These are phyloP conservation scores for Fusarium camptoceras DNA, from an alignment of 2,329 filamentous ascomycete species.

Conservation along the genomic window DNA sequence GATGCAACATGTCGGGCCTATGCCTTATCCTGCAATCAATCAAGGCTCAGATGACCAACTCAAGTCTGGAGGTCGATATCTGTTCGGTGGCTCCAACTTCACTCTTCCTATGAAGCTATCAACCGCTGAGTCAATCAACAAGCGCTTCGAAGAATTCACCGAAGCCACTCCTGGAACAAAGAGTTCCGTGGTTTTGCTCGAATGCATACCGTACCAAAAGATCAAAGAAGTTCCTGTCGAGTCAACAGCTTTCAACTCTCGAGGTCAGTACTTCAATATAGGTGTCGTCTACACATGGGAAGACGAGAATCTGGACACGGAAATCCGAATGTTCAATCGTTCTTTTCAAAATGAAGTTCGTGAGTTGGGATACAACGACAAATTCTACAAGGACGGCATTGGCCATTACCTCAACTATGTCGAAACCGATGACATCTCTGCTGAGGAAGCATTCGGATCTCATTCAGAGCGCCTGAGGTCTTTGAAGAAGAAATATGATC, in stretches of 20 bases:
- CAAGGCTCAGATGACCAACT: conserved; percentile 52
- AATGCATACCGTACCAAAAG: conserved; percentile 34
- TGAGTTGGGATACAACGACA: conserved; percentile 40
- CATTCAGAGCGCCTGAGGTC: conserved; percentile 32
- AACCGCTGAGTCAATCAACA: conserved; percentile 36
- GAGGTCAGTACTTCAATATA: conserved; percentile 42
- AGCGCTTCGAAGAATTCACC: conserved; percentile 32
- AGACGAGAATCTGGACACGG: conserved; percentile 28
- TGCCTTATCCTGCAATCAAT: conserved; percentile 58
- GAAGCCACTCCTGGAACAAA: conserved; percentile 24
- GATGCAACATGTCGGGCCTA: conserved; percentile 52
- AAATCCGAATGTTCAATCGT: conserved; percentile 40
- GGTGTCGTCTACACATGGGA: conserved; percentile 36
- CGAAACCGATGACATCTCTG: conserved; percentile 26
- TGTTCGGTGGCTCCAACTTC: conserved; percentile 58
- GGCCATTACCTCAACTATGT: conserved; percentile 40
- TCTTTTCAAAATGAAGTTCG: conserved; percentile 35
- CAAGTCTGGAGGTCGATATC: conserved; percentile 52
- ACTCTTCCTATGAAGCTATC: conserved; percentile 52
- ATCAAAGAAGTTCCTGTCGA: conserved; percentile 30
- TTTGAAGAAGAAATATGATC: conserved; percentile 39
- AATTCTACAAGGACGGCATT: conserved; percentile 27
- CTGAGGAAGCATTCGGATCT: conserved; percentile 37
- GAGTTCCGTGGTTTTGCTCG: conserved; percentile 35
- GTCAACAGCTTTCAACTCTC: conserved; percentile 41